A percentile compares a stretch with the other conserved stretches of the same genome.
Conservation (phyloP, 78 protist species). For the Emiliania huxleyi region DNA sequence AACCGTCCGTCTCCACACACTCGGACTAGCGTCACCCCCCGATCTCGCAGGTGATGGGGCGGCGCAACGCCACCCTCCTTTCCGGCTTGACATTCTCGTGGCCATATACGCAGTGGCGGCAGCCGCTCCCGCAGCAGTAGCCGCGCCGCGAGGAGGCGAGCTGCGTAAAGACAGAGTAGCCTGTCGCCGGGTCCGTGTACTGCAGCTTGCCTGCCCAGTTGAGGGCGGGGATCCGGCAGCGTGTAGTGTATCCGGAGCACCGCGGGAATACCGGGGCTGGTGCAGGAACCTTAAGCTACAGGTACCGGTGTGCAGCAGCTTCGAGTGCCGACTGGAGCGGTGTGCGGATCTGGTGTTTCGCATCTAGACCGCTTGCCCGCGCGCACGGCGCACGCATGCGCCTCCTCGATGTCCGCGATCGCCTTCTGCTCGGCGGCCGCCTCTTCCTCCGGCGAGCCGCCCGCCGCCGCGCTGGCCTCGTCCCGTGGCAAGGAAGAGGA, state of each 20-base stretch:
- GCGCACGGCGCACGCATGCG: constrained; percentile 25
- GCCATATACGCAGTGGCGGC: constrained; percentile 66
- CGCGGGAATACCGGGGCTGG: too few species aligned
- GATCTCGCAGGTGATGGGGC: too few species aligned
- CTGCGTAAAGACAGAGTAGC: constrained; percentile 58
- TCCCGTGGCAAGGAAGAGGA: neutral
- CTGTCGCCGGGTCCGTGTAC: constrained; percentile 57
- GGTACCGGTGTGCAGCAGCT: too few species aligned
- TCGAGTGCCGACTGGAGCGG: too few species aligned
- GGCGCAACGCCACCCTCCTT: too few species aligned
- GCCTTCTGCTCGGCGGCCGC: neutral
- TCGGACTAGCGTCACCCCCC: too few species aligned
- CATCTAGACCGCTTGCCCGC: neutral
- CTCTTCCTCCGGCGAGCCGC: neutral
- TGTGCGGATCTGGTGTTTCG: too few species aligned
- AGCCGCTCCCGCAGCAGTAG: constrained; percentile 58
- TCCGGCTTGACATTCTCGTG: constrained; percentile 59
- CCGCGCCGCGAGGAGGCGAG: neutral
- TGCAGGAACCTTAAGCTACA: too few species aligned
- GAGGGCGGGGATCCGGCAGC: too few species aligned
- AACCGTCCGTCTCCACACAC: too few species aligned
- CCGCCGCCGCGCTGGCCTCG: neutral
- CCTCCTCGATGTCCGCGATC: neutral
- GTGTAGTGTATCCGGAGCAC: too few species aligned
- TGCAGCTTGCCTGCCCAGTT: too few species aligned